phyloP scores from a whole-genome alignment of 768 basidiomycete genomes.

The Cystobasidium tubakii region DNA sequence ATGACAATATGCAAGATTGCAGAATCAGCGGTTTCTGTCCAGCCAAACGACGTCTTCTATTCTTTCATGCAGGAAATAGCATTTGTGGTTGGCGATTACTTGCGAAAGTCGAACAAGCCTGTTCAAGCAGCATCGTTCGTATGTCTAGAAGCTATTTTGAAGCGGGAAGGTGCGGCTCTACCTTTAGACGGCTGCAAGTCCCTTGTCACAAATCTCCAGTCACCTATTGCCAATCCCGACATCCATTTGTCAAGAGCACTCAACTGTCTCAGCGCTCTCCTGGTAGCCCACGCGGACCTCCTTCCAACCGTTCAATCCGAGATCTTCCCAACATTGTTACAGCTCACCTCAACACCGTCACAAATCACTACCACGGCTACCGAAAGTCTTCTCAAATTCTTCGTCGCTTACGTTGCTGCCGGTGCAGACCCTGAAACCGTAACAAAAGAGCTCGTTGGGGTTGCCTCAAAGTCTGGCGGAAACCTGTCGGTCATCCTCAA shows the following conservation, averaged over 20 bases:
- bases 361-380: slow-evolving; percentile 65
- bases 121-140: slow-evolving; percentile 75
- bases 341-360: slow-evolving; percentile 66
- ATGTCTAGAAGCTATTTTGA: slow-evolving; percentile 66
- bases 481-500: slow-evolving; percentile 53
- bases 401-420: slow-evolving; percentile 70
- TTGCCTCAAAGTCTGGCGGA: slow-evolving; percentile 40
- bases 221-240: slow-evolving; percentile 68
- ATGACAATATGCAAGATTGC: slow-evolving; percentile 67
- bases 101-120: slow-evolving; percentile 70
- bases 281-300: slow-evolving; percentile 44
- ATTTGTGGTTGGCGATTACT: slow-evolving; percentile 66
- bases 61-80: slow-evolving; percentile 73
- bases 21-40: slow-evolving; percentile 32
- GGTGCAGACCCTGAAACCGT: slow-evolving; percentile 56
- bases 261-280: slow-evolving; percentile 61
- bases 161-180: slow-evolving; percentile 53
- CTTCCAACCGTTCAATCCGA: slow-evolving; percentile 43
- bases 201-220: slow-evolving; percentile 67
- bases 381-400: slow-evolving; percentile 77
- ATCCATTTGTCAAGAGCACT: slow-evolving; percentile 63
- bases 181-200: slow-evolving; percentile 55
- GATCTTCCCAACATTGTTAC: slow-evolving; percentile 47
- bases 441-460: slow-evolving; percentile 24
- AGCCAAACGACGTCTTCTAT: slow-evolving; percentile 35